Evolutionary conservation across 2,329 filamentous ascomycete genomes (phyloP), one percentile per base, ranked within the genome.

Genomic region (Aspergillus brunneoviolaceus): DNA sequence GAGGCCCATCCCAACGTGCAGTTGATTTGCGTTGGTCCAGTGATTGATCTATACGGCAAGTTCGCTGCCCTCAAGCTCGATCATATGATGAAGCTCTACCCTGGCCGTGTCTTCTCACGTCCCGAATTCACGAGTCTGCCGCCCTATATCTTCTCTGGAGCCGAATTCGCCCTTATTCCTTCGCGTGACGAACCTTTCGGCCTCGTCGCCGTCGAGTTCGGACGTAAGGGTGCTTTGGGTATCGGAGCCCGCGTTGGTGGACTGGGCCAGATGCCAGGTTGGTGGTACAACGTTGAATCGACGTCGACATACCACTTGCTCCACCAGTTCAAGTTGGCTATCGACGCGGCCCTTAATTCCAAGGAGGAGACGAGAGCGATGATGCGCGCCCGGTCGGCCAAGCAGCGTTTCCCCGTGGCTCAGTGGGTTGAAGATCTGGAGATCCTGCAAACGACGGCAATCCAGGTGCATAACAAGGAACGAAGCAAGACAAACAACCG

Each of bases 251-350:
- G 85, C 54, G 87, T 89, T 25, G 86, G 86, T 64, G 87, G 86
- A 58, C 78, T 89, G n/a, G 85, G 86, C 19, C 84, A 87, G 68
- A 88, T 89, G 86, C 87, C 87, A 16, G 87, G 87, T 21, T 88
- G 86, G 82, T 89, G 86, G 86, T 89, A 84, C 70, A 88, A 86
- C 0, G 83, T 89, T 58, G 87, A 89, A 70, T 87, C 84, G 0
- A 85, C 81, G 5, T 83, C 84, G 1, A 86, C 85, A 0, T 80
- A 80, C 47, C 86, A 89, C 75, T 73, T 88, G 53, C 77, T 88
- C 51, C 81, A 84, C 51, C 87, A 89, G 69, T 88, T 89, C 78
- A 85, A 84, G 70, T 78, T 80, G 64, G 84, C 86, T 14, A 87
- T 89, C 60, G 75, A 84, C 10, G 80, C 80, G 51, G 87, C 86